Evolutionary conservation across 2,329 filamentous ascomycete species (phyloP), one percentile per base, ranked within the genome.

Genomic region (Ophiocordyceps sinensis): DNA sequence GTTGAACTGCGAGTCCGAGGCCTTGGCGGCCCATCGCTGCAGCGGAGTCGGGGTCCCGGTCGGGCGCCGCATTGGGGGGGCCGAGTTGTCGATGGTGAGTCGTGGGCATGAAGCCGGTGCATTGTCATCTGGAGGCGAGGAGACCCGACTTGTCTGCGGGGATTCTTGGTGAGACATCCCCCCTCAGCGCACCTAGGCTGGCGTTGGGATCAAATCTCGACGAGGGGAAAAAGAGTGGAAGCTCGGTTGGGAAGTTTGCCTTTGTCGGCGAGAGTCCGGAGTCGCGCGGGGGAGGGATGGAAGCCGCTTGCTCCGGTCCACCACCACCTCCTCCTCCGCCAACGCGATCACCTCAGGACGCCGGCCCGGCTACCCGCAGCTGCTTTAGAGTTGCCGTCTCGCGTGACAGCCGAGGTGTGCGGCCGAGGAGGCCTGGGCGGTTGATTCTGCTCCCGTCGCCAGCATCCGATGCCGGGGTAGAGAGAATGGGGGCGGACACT

Each of bases 1-100:
- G 59, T 93, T 85, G 59, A 96, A 79, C 47, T 76, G 72, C 17
- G 73, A 68, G 46, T 78, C 71, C 29, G 74, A 75, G 39, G 75
- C 74, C 32, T 56, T 52, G 38, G 66, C 60, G 19, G 73, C 68
- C 71, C 75, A 79, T 50, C 63, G 65, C 55, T 80, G 69, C 47
- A 77, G 52, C 39, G 60, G 52, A 38, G 70, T 71, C 51, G 65
- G 44, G 36, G 47, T 45, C 38, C 49, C 48, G 37, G 50, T 39
- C 28, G 52, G 46, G 43, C 55, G 46, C 42, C 55, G 49, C 59
- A 62, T 61, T 50, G 57, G 48, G 41, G 57, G 48, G 41, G 29
- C 17, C 9, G 43, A 37, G 13, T 52, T 49, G 48, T 53, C 49
- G 54, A 45, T 42, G 29, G 51, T 47, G 53, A 56, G 47, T 44